A percentile compares a stretch with the other conserved stretches of the same genome.
Conservation (phyloP, 2,329 filamentous ascomycete genomes). For the Metarhizium brunneum region DNA sequence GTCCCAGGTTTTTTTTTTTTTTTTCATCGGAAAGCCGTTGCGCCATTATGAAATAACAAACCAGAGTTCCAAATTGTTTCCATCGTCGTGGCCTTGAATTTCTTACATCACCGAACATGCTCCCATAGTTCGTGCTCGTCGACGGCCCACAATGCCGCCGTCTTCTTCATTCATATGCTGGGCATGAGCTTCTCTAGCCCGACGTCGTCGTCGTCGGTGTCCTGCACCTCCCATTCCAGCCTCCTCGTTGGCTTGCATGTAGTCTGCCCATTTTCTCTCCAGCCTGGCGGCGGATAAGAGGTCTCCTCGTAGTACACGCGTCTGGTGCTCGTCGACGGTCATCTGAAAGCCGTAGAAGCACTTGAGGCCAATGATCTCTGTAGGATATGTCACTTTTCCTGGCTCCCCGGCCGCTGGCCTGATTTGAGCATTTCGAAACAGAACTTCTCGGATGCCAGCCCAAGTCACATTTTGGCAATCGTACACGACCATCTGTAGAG, state of each 20-base stretch:
- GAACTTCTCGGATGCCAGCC: constrained; percentile 79
- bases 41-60: not conserved
- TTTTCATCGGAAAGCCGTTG: not conserved
- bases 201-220: constrained; percentile 58
- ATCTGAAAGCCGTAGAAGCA: constrained; percentile 95
- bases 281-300: constrained; percentile 65
- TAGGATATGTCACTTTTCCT: constrained; percentile 48
- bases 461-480: constrained; percentile 90
- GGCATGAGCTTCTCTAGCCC: constrained; percentile 73
- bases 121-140: constrained; percentile 55
- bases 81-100: not conserved
- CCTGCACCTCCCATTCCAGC: constrained; percentile 60
- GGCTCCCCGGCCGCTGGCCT: constrained; percentile 37
- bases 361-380: constrained; percentile 76
- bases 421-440: constrained; percentile 75
- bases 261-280: constrained; percentile 86
- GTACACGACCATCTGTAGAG: constrained; percentile 72
- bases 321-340: constrained; percentile 88
- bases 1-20: too few relatives aligned
- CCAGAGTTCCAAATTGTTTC: not conserved
- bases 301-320: constrained; percentile 72
- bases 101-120: constrained; percentile 56
- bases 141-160: constrained; percentile 45
- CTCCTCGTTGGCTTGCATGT: constrained; percentile 88
- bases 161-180: constrained; percentile 76